Conservation (phyloP, 2,329 filamentous ascomycete genomes). For the Aspergillus bombycis region DNA sequence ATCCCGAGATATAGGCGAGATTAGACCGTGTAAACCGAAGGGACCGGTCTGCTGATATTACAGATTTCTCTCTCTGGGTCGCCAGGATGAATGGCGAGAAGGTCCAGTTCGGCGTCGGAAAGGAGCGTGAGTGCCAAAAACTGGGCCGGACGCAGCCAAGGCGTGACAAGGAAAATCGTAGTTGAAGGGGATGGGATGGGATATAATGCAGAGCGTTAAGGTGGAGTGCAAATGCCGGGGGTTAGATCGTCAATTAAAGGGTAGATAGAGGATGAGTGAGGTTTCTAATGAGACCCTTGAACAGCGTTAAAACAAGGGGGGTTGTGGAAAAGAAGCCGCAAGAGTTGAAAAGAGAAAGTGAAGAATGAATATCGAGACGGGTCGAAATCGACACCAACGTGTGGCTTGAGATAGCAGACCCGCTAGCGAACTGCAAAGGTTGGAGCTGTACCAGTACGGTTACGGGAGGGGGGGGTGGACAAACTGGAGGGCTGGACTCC, state of each 20-base stretch:
- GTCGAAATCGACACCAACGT: constrained; percentile 28
- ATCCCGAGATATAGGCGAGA: constrained; percentile 6
- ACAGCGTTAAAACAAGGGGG: constrained; percentile 5
- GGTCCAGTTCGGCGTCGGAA: not conserved
- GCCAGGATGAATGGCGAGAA: constrained; percentile 10
- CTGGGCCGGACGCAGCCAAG: constrained; percentile 2
- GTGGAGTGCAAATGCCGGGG: constrained; percentile 13
- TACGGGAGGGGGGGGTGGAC: constrained; percentile 2
- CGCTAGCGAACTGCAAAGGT: constrained; percentile 25
- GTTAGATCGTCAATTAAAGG: constrained; percentile 21
- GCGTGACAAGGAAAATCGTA: constrained; percentile 6
- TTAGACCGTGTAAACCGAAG: constrained; percentile 11
- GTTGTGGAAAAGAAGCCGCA: constrained; percentile 14
- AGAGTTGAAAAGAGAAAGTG: constrained; percentile 8
- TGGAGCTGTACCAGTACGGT: constrained; percentile 10
- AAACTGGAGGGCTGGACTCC: constrained; percentile 8
- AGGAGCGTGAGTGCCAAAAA: not conserved
- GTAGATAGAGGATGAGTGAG: constrained; percentile 14
- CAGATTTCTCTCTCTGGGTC: not conserved
- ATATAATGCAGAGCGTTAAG: constrained; percentile 2
- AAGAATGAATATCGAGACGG: constrained; percentile 22
- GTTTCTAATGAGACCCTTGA: constrained; percentile 17
- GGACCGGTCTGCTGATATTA: not conserved
- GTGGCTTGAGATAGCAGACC: constrained; percentile 30
- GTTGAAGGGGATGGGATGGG: not conserved